Evolutionary conservation across 306 rosid genomes (phyloP), one percentile per base, ranked within the genome.

Genomic region (Cajanus cajan): DNA sequence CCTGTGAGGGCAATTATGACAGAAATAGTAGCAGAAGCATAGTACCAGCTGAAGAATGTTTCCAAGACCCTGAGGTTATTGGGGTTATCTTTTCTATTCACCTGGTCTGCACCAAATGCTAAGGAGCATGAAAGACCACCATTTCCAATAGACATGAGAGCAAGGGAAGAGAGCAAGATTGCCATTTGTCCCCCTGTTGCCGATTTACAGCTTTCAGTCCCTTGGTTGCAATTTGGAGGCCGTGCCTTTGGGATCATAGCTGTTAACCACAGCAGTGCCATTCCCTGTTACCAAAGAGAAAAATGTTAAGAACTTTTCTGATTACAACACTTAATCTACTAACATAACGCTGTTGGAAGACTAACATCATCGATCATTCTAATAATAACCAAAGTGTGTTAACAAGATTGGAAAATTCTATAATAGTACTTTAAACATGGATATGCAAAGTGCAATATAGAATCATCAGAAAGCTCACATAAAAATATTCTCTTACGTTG

Each of bases 61-160:
- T 90, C 90, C 74, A 92, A 14, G n/a, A 78, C 83, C 61, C 88
- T 86, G 18, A 61, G 52, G 36, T 84, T 89, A 22, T 86, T 89
- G 7, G 90, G 88, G 51, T 86, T 78, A 0, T 85, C 88, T 52
- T 84, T 83, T 71, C 68, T 86, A 71, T 83, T 77, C 9, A 90
- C 54, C 68, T 92, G 97, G 68, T 92, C 97, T 2, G 92, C 93
- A 25, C 96, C 97, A 54, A 90, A 90, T 6, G 93, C 86, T 19
- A 92, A 44, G 28, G 91, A 86, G 65, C 95, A 89, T 16, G 93
- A 77, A n/a, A 87, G 57, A 3, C 97, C 97, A 33, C 93, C 93
- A 7, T 88, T 90, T 54, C 97, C 97, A 34, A 90, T 47, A 7
- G 92, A 69, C 72, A 83, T 85, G 33, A 92, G 87, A 24, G 9